Base-by-base conservation (phyloP, 2,329 filamentous ascomycete species). In the Aspergillus texensis region DNA sequence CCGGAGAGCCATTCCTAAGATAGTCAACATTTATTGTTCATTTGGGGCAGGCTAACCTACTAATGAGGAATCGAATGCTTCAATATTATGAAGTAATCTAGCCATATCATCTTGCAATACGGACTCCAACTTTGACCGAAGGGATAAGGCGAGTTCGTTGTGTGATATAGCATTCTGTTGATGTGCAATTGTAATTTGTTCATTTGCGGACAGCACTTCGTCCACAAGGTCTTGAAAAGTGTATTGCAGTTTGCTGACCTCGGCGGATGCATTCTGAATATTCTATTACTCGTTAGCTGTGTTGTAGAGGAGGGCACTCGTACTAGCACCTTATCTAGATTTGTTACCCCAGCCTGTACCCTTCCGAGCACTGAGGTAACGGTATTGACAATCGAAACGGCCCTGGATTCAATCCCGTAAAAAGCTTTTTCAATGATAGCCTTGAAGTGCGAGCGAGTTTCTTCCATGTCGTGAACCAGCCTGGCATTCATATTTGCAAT, bases 61-160 rank as follows among this genome's bases (percentile, higher is more conserved):
- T 60, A 81, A 58, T 41, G 77, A 75, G 11, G 71, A 63, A 48
- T 79, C 73, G 19, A 81, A 69, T 14, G 62, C 68, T 2, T 65
- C 65, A 58, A 81, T 65, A 32, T 68, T 70, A 36, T 72, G 64
- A 8, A 67, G 66, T 1, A 81, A 61, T n/a, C 62, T 63, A 19
- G 64, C 60, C 52, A 79, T 56, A 53, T 78, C 72, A 19, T 67
- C 67, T 28, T 70, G 68, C n/a, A 72, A 59, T 19, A 81, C 62
- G 1, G 70, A 70, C 24, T 76, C 68, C 21, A 81, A 60, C 3
- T 74, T 77, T 1, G 68, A 60, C 24, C 73, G 74, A 30, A 81
- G 61, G n/a, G 72, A 63, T 1, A 69, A 67, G 3, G 74, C 68
- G 1, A 80, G 57, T 24, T 76, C 68, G 6, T 66, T 65, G n/a